Evolutionary conservation across 768 basidiomycete species (phyloP), one percentile per base, ranked within the genome.

Genomic region (Lactifluus rugatus): DNA sequence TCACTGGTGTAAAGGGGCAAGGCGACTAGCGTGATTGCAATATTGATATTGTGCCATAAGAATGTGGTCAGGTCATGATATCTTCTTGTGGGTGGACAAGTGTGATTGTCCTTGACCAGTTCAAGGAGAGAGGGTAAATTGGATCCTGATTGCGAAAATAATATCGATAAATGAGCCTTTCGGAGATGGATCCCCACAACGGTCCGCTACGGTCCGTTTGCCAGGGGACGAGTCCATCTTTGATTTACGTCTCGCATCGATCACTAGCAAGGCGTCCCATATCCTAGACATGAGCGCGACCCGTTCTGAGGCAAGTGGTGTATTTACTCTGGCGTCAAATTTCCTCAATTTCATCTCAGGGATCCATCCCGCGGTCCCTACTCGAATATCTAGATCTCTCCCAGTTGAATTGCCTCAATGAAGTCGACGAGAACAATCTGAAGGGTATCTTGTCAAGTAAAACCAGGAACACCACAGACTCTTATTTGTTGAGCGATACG

Each of bases 351-450:
- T 9, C 42, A 21, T 25, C 26, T 25, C 48, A 56, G 53, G 52
- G 45, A 31, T 54, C 61, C 23, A 45, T 21, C 26, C 26, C 52
- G 9, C 41, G 5, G 7, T 62, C 60, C 31, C 16, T 63, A 36
- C 59, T 63, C 45, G 60, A 63, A 26, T 44, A 47, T 53, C 52
- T 63, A 41, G 62, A 63, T 42, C 28, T 56, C 19, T 71, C 74
- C 2, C 85, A 88, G 67, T 67, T 82, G 50, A 81, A 80, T 58
- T 88, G 87, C 64, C 76, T 90, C 63, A 89, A 90, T 67, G 88
- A 90, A 65, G 68, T 75, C 34, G 54, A 64, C 2, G 65, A 63
- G 0, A 81, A 86, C 67, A 73, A 76, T 36, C 66, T 89, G 47
- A 76, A 77, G 61, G 72, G 76, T 23, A 77, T 89, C 56, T 61